phyloP scores from a whole-genome alignment of 805 yeast species.

The Clavispora fructus region DNA sequence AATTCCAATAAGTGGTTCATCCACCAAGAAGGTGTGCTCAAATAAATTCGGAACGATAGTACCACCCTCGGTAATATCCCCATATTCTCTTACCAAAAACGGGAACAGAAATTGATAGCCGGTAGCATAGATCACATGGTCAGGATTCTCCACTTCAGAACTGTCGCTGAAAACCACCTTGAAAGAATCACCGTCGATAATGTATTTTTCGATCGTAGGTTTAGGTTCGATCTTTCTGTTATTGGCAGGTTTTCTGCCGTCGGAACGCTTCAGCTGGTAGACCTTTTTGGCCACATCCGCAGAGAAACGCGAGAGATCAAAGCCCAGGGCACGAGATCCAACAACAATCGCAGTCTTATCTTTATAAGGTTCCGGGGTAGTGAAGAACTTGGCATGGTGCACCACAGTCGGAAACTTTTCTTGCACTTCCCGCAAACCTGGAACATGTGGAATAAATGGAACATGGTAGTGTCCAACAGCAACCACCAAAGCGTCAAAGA shows the following conservation, averaged over 20 bases:
- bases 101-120: slow-evolving; percentile 70
- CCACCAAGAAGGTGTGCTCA: slow-evolving; percentile 52
- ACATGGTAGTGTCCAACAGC: slow-evolving; percentile 47
- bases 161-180: slow-evolving; percentile 48
- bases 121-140: slow-evolving; percentile 62
- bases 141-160: slow-evolving; percentile 40
- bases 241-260: slow-evolving; percentile 2
- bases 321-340: slow-evolving; percentile 25
- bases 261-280: slow-evolving; percentile 26
- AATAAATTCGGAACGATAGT: slow-evolving; percentile 42
- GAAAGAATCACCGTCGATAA: slow-evolving; percentile 22
- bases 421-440: slow-evolving; percentile 35
- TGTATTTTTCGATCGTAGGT: slow-evolving; percentile 22
- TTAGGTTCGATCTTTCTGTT: slow-evolving; percentile 16
- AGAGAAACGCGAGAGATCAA: slow-evolving; percentile 25
- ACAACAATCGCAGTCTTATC: slow-evolving; percentile 19
- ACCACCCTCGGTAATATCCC: slow-evolving; percentile 35
- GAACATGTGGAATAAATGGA: slow-evolving; percentile 41
- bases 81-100: slow-evolving; percentile 43
- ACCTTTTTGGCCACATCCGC: slow-evolving; percentile 19
- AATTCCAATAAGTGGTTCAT: slow-evolving; percentile 61
- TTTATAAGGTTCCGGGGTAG: slow-evolving; percentile 24
- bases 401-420: slow-evolving; percentile 23
- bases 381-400: slow-evolving; percentile 43
- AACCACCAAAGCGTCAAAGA: slow-evolving; percentile 34